Evolutionary conservation across 2,329 filamentous ascomycete genomes (phyloP), one percentile per base, ranked within the genome.

Genomic region (Aciculosporium take): DNA sequence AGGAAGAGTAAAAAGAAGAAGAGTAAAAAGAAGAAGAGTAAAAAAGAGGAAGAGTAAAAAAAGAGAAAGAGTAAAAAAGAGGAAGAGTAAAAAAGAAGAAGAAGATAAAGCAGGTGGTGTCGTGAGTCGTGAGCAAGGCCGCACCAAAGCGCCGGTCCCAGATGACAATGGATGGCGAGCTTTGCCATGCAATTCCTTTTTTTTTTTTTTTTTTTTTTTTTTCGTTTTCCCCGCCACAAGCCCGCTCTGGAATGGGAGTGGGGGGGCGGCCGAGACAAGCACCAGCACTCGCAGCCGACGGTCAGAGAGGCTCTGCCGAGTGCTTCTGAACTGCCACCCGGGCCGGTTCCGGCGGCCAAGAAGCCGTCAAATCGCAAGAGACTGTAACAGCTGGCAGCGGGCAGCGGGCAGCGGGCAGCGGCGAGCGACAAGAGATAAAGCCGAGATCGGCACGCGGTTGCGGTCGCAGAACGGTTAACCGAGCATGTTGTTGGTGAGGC

Each of bases 201-300:
- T 48, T 48, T 49, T 46, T 45, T 38, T 34, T 23, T 33, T 37
- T 28, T 33, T 46, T 46, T 45, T 40, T 39, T 30, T 39, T 37
- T 29, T 27, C 3, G 8, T 4, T 40, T 41, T 31, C 39, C 41
- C 46, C 41, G 41, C 46, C 32, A 42, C 36, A 38, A 25, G 37
- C 37, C 40, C 23, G 39, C 25, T 23, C n/a, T 32, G 37, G 33
- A 37, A 37, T 15, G 21, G 32, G 30, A 42, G 46, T 40, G 44
- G 44, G 25, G 32, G 43, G 33, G 42, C 33, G 24, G 42, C 27
- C 23, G 28, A 28, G 34, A 3, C 31, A 4, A 3, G 21, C 21
- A 25, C 15, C 15, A 18, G 7, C 33, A 32, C 40, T 25, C 42
- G 41, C 41, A 40, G 42, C 35, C 35, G 24, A 28, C 35, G 37